Evolutionary conservation across 2,329 filamentous ascomycete species (phyloP).

Genomic region (Venturia oleaginea): DNA sequence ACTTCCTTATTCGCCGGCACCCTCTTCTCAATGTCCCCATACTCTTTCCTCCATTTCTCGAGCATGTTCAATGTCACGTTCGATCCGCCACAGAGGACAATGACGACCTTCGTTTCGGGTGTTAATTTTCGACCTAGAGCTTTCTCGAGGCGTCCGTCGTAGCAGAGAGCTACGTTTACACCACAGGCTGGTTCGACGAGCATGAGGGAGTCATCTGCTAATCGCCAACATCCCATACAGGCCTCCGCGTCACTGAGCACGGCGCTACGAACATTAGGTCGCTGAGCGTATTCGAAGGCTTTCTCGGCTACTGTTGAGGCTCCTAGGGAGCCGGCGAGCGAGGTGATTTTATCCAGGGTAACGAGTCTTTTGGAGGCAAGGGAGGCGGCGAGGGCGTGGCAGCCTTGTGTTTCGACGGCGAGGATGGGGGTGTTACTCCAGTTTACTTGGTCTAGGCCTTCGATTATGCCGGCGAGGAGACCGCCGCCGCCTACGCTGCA

Average conservation of each 20-base stretch:
- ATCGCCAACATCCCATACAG: slow-evolving; percentile 62
- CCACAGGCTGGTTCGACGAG: slow-evolving; percentile 82
- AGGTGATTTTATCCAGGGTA: slow-evolving; percentile 62
- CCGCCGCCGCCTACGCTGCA: slow-evolving; percentile 68
- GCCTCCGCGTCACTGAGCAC: slow-evolving; percentile 71
- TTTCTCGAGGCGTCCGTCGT: slow-evolving; percentile 52
- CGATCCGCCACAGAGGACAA: slow-evolving; percentile 70
- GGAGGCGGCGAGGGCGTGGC: slow-evolving; percentile 58
- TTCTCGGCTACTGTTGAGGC: slow-evolving; percentile 60
- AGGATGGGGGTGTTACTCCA: slow-evolving; percentile 44
- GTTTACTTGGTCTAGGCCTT: slow-evolving; percentile 49
- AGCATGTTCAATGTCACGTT: slow-evolving; percentile 45
- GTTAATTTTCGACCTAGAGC: slow-evolving; percentile 53
- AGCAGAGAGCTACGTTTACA: slow-evolving; percentile 63
- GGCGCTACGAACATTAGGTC: slow-evolving; percentile 46
- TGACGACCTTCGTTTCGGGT: slow-evolving; percentile 62
- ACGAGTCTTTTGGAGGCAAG: slow-evolving; percentile 48
- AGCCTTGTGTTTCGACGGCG: slow-evolving; percentile 67
- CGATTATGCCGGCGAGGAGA: slow-evolving; percentile 62
- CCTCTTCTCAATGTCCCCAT: not conserved
- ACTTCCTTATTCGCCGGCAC: not conserved
- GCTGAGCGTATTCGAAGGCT: slow-evolving; percentile 56
- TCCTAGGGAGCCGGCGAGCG: slow-evolving; percentile 65
- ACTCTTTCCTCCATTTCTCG: slow-evolving; percentile 30
- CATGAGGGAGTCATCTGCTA: slow-evolving; percentile 73